Conservation (phyloP, 2,329 filamentous ascomycete species). For the Fusarium praegraminearum region DNA sequence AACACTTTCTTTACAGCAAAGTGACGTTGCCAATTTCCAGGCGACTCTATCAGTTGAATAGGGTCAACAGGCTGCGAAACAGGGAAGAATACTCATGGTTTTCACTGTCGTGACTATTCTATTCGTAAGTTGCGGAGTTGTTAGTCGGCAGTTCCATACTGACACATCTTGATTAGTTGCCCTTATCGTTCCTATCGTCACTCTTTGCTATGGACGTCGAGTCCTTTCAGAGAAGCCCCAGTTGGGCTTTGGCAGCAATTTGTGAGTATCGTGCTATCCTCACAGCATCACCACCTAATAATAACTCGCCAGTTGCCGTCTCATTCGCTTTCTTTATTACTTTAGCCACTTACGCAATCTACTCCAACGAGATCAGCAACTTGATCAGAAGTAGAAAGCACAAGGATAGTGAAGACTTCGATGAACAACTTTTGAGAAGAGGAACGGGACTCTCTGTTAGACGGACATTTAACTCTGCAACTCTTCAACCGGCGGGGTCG, state of each 20-base stretch:
- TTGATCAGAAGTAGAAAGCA: too few species aligned
- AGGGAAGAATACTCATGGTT: background rate
- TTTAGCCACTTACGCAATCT: too few species aligned
- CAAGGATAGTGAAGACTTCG: too few species aligned
- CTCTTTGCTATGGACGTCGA: background rate
- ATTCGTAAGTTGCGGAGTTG: background rate
- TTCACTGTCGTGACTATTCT: background rate
- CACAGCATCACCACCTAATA: too few species aligned
- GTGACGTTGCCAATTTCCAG: background rate
- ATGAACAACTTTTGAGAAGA: too few species aligned
- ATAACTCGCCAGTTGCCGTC: too few species aligned
- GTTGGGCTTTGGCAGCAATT: background rate
- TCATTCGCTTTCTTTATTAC: too few species aligned
- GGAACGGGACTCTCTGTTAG: too few species aligned
- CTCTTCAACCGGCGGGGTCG: too few species aligned
- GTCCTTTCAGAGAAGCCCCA: background rate
- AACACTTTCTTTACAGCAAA: constrained; percentile 30
- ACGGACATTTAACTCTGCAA: too few species aligned
- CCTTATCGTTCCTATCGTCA: background rate
- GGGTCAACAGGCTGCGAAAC: background rate
- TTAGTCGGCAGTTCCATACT: rapidly evolving
- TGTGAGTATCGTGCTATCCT: background rate
- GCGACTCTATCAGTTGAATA: background rate
- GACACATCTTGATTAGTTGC: background rate
- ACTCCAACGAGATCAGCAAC: too few species aligned